Base-by-base conservation (phyloP, 1,284 basidiomycete species). In the Melampsora americana region DNA sequence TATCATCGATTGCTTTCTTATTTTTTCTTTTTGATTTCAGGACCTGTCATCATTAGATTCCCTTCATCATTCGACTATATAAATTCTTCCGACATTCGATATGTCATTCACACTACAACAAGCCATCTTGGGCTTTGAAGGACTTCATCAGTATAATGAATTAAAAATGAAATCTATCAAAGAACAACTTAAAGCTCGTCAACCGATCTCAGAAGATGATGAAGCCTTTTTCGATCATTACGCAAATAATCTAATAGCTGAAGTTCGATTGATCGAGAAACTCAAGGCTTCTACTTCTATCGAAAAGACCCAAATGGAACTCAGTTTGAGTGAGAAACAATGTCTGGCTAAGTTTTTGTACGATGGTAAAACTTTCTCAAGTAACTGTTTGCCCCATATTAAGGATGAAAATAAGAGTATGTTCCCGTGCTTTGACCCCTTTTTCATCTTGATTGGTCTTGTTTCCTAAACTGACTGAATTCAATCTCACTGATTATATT, bases 121-220 rank as follows among this genome's bases (percentile, higher is more conserved):
- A 35, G 35, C 35, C 35, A 35, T 35, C 35, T 35, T 35, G 9
- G 35, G 35, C 35, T 67, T 67, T 48, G 66, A 67, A 18, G 18
- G 32, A 50, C 44, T 26, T 48, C 26, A 26, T 28, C 7, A 28
- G 23, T 18, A 18, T 26, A 48, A 67, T 28, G 42, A 67, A 14
- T 16, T 26, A 6, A 44, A 42, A 46, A 42, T 67, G 18, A 67
- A 67, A 18, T n/a, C n/a, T 30, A 67, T 67, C n/a, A 67, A 67
- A 18, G 26, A 67, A 6, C 66, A 67, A 28, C 46, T 67, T 5
- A 67, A 28, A 18, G 32, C n/a, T 30, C 44, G 30, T 26, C 44
- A 67, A 30, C 5, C 66, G 6, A 67, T 67, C 30, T 67, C 66
- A 50, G 42, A 50, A 30, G 66, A 67, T 6, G 66, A 67, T 28